These are phyloP conservation scores for Pochonia chlamydosporia DNA, from an alignment of 2,329 filamentous ascomycete species.

Conservation along the genomic window DNA sequence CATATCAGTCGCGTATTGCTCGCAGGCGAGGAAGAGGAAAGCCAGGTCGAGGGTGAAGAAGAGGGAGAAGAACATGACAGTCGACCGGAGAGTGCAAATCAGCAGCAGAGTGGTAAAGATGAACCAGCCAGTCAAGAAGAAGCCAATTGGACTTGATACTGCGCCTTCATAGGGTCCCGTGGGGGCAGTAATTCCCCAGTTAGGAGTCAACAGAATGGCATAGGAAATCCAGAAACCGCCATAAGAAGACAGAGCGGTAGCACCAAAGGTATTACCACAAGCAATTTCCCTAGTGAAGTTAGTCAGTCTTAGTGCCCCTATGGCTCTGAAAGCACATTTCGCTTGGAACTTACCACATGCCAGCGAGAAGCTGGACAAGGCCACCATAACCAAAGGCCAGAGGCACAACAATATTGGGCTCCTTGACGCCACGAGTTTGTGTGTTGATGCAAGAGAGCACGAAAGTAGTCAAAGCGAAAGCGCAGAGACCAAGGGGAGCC, in stretches of 20 bases:
- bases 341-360: conserved; percentile 69
- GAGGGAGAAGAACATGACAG: conserved; percentile 69
- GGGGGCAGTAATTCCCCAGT: conserved; percentile 51
- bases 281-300: conserved; percentile 66
- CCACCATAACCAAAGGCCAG: conserved; percentile 71
- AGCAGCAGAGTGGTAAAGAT: conserved; percentile 76
- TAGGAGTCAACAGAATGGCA: conserved; percentile 63
- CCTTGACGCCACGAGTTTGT: conserved; percentile 50
- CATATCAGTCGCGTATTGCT: conserved; percentile 52
- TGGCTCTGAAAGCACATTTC: no score
- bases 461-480: conserved; percentile 80
- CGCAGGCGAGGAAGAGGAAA: conserved; percentile 66
- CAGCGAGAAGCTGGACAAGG: conserved; percentile 70
- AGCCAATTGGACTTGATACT: conserved; percentile 55
- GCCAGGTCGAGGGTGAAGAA: conserved; percentile 73
- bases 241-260: conserved; percentile 74
- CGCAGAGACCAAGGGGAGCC: conserved; percentile 68
- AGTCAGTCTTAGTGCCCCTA: conserved; percentile 5
- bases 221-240: conserved; percentile 81
- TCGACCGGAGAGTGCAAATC: conserved; percentile 69
- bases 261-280: conserved; percentile 81
- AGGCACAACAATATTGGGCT: conserved; percentile 62
- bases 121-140: conserved; percentile 77
- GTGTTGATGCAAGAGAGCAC: conserved; percentile 72
- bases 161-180: conserved; percentile 41